These are phyloP conservation scores for Ustilago bromivora DNA, from an alignment of 1,284 basidiomycete species.

Conservation along the genomic window DNA sequence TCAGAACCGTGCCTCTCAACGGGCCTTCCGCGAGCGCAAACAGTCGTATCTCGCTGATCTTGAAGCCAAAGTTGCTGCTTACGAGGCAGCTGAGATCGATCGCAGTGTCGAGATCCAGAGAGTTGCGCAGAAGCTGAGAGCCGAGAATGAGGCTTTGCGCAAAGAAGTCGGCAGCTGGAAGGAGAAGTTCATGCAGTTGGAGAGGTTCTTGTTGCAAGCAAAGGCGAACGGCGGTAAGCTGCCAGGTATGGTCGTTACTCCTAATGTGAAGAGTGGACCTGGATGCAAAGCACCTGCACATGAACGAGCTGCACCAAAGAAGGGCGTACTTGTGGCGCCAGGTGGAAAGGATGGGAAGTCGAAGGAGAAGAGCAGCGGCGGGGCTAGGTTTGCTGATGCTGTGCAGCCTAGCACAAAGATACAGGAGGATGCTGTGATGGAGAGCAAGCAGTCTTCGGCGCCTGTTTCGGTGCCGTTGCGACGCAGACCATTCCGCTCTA, in stretches of 20 bases:
- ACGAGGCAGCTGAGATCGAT: constrained; percentile 62
- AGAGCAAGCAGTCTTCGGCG: not conserved
- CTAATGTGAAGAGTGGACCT: constrained; percentile 32
- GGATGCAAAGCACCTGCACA: constrained; percentile 55
- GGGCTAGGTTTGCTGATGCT: constrained; percentile 31
- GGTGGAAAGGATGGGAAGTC: constrained; percentile 18
- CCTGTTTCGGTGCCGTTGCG: constrained; percentile 29
- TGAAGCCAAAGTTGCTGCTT: constrained; percentile 64
- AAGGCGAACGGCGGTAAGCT: constrained; percentile 26
- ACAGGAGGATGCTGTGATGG: not conserved
- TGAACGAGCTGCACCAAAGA: constrained; percentile 37
- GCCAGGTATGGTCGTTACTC: constrained; percentile 6
- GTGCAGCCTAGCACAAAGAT: not conserved
- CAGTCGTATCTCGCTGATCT: constrained; percentile 59
- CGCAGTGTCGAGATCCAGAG: constrained; percentile 64
- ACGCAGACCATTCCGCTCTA: not conserved
- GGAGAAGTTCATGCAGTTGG: constrained; percentile 45
- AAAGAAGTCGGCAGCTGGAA: constrained; percentile 45
- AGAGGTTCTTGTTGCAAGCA: constrained; percentile 25
- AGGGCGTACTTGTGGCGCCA: constrained; percentile 27
- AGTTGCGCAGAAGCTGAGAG: constrained; percentile 56
- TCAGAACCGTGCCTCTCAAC: constrained; percentile 63
- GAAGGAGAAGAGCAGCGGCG: constrained; percentile 22
- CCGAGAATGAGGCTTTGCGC: constrained; percentile 54
- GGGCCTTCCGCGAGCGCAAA: constrained; percentile 64